Evolutionary conservation across 2,329 filamentous ascomycete genomes (phyloP).

Genomic region (Volutella citrinella): DNA sequence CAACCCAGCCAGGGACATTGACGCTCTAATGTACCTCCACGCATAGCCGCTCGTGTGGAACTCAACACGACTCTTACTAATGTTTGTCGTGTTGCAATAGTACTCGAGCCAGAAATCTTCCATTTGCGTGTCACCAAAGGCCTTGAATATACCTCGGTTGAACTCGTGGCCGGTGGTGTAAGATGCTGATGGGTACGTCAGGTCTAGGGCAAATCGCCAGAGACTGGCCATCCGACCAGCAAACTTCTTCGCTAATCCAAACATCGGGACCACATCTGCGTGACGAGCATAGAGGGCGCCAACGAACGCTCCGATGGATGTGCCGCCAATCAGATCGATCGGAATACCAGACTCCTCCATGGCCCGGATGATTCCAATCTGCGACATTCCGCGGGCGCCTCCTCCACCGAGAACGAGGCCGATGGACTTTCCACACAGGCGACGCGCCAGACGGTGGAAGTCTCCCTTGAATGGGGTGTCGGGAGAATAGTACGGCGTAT

Average conservation of each 20-base stretch:
- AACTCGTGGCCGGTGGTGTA: slow-evolving; percentile 99
- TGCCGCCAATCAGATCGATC: slow-evolving; percentile 92
- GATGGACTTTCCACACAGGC: slow-evolving; percentile 90
- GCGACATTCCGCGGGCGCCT: slow-evolving; percentile 85
- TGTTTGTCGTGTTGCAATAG: slow-evolving; percentile 99
- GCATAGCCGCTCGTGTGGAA: slow-evolving; percentile 96
- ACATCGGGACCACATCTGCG: slow-evolving; percentile 95
- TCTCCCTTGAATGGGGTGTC: slow-evolving; percentile 95
- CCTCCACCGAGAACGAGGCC: slow-evolving; percentile 92
- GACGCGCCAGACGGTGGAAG: slow-evolving; percentile 86
- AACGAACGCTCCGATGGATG: slow-evolving; percentile 94
- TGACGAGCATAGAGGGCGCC: slow-evolving; percentile 94
- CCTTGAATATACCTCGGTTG: slow-evolving; percentile 98
- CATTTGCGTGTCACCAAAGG: slow-evolving; percentile 93
- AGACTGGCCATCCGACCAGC: slow-evolving; percentile 98
- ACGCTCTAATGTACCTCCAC: slow-evolving; percentile 94
- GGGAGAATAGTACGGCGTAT: slow-evolving; percentile 83
- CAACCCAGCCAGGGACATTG: slow-evolving; percentile 92
- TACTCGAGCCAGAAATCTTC: slow-evolving; percentile 99
- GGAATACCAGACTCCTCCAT: slow-evolving; percentile 96
- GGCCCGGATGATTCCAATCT: slow-evolving; percentile 90
- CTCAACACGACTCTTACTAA: slow-evolving; percentile 87
- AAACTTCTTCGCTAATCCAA: slow-evolving; percentile 95
- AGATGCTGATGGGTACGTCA: slow-evolving; percentile 93
- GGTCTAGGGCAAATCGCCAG: slow-evolving; percentile 94